Evolutionary conservation across 2,329 filamentous ascomycete species (phyloP).

Genomic region (Colletotrichum incanum): DNA sequence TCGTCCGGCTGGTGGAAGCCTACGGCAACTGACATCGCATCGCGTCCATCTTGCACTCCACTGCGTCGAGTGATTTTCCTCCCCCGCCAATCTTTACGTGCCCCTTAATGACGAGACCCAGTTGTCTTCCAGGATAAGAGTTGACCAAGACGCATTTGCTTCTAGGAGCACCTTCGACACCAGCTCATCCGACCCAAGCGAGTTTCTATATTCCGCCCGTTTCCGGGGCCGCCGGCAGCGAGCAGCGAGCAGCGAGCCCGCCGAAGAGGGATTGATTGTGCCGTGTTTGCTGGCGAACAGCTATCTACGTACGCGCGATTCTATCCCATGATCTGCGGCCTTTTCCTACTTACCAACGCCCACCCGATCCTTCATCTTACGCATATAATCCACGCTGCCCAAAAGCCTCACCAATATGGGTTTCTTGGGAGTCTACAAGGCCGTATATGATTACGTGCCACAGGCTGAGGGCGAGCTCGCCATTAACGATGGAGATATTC

Average conservation of each 20-base stretch:
- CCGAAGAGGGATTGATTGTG: conserved; percentile 10
- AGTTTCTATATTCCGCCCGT: neutral
- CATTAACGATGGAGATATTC: conserved; percentile 87
- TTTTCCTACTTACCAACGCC: neutral
- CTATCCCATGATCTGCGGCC: conserved; percentile 14
- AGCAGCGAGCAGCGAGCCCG: conserved; percentile 28
- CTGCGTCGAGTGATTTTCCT: neutral
- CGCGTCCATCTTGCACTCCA: neutral
- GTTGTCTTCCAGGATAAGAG: neutral
- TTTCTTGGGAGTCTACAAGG: conserved; percentile 92
- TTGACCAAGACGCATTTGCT: neutral
- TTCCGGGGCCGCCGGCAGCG: conserved; percentile 27
- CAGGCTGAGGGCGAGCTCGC: conserved; percentile 89
- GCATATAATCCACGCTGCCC: neutral
- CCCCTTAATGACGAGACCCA: neutral
- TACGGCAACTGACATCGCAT: neutral
- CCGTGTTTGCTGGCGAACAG: conserved; percentile 2
- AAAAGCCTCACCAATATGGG: conserved; percentile 72
- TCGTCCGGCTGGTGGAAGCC: neutral
- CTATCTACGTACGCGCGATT: neutral
- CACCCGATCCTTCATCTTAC: neutral
- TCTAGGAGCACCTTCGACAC: neutral
- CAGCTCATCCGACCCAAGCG: neutral
- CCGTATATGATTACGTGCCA: conserved; percentile 92
- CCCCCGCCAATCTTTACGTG: neutral